Conservation (phyloP, 2,329 filamentous ascomycete genomes). For the Ophioceras dolichostomum region DNA sequence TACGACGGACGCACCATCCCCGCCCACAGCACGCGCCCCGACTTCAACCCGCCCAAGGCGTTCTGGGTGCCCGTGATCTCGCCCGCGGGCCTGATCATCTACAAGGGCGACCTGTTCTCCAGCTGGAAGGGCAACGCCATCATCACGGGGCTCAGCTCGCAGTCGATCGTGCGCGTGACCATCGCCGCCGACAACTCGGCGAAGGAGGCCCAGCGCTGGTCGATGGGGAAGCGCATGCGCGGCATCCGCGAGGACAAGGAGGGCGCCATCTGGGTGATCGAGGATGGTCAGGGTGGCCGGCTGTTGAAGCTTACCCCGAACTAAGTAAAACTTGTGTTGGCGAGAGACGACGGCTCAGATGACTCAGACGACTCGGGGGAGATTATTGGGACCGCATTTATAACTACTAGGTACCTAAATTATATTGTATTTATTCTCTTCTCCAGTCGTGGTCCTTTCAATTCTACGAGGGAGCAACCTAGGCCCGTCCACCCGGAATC, state of each 20-base stretch:
- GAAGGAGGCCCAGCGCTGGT: slow-evolving; percentile 17
- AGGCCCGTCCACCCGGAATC: too few species aligned
- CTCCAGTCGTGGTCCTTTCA: too few species aligned
- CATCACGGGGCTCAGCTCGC: slow-evolving; percentile 16
- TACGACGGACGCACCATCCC: slow-evolving; percentile 19
- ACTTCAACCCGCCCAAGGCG: slow-evolving; percentile 17
- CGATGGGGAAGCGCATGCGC: slow-evolving; percentile 19
- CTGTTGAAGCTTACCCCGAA: too few species aligned
- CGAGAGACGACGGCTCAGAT: too few species aligned
- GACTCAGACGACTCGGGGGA: too few species aligned
- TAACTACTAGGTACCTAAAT: too few species aligned
- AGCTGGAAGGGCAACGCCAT: slow-evolving; percentile 20
- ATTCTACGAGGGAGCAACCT: too few species aligned
- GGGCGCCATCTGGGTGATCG: too few species aligned
- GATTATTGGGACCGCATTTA: too few species aligned
- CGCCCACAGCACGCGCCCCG: slow-evolving; percentile 17
- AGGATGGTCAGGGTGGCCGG: too few species aligned
- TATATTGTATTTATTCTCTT: too few species aligned
- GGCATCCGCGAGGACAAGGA: slow-evolving; percentile 18
- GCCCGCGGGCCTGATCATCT: slow-evolving; percentile 19
- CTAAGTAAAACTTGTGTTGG: too few species aligned
- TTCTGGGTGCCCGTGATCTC: slow-evolving; percentile 22
- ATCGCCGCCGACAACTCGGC: slow-evolving; percentile 18
- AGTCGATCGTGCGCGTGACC: slow-evolving; percentile 16
- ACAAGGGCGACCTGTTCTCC: slow-evolving; percentile 20